Evolutionary conservation across 345 rosid species (phyloP).

Genomic region (Clarkia xantiana): DNA sequence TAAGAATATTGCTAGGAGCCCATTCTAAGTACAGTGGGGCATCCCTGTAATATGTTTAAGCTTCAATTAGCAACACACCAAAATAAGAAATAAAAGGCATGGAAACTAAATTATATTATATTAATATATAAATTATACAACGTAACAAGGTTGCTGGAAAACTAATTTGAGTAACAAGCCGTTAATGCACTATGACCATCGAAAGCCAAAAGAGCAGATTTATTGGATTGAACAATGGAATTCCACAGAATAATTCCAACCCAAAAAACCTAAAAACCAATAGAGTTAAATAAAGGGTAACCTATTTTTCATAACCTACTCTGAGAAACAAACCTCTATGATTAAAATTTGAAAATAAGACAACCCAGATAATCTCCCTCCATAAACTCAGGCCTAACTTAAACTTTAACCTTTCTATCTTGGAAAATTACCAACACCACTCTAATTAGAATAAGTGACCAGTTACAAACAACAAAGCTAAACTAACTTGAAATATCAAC

Average conservation of each 20-base stretch:
- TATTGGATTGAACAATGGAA: not conserved
- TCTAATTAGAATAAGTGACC: too few species aligned
- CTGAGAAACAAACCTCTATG: too few species aligned
- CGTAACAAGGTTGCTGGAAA: not conserved
- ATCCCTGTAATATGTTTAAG: conserved; percentile 40
- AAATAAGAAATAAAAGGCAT: not conserved
- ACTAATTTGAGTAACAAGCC: too few species aligned
- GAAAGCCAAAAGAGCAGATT: not conserved
- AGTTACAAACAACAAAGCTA: too few species aligned
- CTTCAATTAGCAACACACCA: conserved; percentile 3
- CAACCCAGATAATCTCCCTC: too few species aligned
- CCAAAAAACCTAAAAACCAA: not conserved
- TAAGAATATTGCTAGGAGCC: conserved; percentile 74
- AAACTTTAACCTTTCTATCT: too few species aligned
- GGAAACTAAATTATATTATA: not conserved
- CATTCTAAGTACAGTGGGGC: conserved; percentile 86
- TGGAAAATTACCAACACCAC: too few species aligned
- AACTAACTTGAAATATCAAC: too few species aligned
- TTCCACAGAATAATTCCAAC: not conserved
- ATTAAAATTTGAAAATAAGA: too few species aligned
- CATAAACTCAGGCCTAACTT: too few species aligned
- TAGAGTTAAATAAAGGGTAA: not conserved
- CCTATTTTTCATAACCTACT: not conserved
- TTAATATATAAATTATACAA: not conserved
- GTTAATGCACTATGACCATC: too few species aligned